A percentile compares a stretch with the other conserved stretches of the same genome.
phyloP scores from a whole-genome alignment of 73 alveolate species.

The Stentor roeselii region DNA sequence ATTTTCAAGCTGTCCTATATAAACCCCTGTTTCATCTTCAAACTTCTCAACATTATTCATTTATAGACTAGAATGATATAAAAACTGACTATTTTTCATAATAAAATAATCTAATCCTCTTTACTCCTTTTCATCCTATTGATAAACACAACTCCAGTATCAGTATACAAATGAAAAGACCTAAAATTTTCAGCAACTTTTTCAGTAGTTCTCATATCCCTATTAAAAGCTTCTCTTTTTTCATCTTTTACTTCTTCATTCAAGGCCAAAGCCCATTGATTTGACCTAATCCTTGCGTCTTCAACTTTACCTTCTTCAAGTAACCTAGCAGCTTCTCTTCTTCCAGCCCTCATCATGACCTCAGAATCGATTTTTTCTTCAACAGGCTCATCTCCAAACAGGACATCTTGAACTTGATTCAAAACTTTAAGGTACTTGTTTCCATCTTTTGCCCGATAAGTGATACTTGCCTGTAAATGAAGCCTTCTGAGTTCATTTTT shows the following conservation, averaged over 20 bases:
- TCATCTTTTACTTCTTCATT: not conserved
- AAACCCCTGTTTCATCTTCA: too few relatives aligned
- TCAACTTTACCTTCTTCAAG: slow-evolving; percentile 64
- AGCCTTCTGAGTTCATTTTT: slow-evolving; percentile 48
- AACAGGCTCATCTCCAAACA: slow-evolving; percentile 67
- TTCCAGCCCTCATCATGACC: slow-evolving; percentile 67
- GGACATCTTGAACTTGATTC: slow-evolving; percentile 49
- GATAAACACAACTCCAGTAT: too few relatives aligned
- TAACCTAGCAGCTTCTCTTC: slow-evolving; percentile 69
- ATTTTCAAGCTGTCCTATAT: too few relatives aligned
- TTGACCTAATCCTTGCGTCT: slow-evolving; percentile 57
- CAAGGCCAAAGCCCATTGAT: slow-evolving; percentile 31
- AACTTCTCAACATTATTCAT: too few relatives aligned
- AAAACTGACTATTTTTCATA: too few relatives aligned
- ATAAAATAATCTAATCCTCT: too few relatives aligned
- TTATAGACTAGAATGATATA: too few relatives aligned
- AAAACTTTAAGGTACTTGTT: slow-evolving; percentile 76
- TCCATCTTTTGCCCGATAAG: slow-evolving; percentile 61
- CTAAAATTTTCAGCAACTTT: too few relatives aligned
- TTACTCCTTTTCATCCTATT: too few relatives aligned
- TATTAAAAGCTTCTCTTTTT: too few relatives aligned
- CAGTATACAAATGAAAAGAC: too few relatives aligned
- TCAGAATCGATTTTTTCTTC: slow-evolving; percentile 62
- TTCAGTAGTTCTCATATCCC: too few relatives aligned
- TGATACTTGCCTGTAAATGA: slow-evolving; percentile 72